Conservation (phyloP, 768 basidiomycete species). For the Pulveroboletus sp. region DNA sequence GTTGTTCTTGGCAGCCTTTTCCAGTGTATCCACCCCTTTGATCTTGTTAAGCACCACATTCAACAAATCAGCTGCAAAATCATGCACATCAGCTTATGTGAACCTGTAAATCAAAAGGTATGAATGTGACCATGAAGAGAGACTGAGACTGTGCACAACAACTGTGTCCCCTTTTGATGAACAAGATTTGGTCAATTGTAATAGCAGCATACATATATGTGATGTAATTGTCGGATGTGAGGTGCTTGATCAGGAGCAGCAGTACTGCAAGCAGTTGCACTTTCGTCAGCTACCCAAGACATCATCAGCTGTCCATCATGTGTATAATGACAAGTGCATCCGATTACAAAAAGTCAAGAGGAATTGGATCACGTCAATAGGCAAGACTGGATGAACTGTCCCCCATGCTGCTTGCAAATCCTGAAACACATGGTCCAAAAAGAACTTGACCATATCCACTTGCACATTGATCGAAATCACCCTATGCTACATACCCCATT, state of each 20-base stretch:
- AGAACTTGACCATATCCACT: conserved; percentile 94
- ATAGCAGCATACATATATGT: conserved; percentile 96
- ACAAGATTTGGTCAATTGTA: conserved; percentile 93
- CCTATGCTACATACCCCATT: conserved; percentile 70
- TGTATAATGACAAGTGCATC: conserved; percentile 38
- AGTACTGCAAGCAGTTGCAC: conserved; percentile 89
- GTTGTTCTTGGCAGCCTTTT: conserved; percentile 96
- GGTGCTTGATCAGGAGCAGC: conserved; percentile 80
- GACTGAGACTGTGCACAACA: conserved; percentile 54
- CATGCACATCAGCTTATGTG: conserved; percentile 81
- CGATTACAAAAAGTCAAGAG: conserved; percentile 95
- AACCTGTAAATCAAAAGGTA: conserved; percentile 62
- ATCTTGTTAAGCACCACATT: conserved; percentile 75
- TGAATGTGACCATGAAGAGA: neutral
- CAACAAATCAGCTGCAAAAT: conserved; percentile 72
- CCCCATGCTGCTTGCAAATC: conserved; percentile 75
- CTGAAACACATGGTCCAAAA: conserved; percentile 84
- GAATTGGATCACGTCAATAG: conserved; percentile 96
- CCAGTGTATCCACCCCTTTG: conserved; percentile 72
- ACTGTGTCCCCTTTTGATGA: conserved; percentile 75
- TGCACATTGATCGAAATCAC: conserved; percentile 91
- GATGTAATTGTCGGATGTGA: conserved; percentile 85
- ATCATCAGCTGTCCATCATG: neutral
- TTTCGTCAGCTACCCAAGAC: conserved; percentile 70
- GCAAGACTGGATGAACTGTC: conserved; percentile 82